Evolutionary conservation across 2,329 filamentous ascomycete genomes (phyloP).

Genomic region (Trichoderma afroharzianum): DNA sequence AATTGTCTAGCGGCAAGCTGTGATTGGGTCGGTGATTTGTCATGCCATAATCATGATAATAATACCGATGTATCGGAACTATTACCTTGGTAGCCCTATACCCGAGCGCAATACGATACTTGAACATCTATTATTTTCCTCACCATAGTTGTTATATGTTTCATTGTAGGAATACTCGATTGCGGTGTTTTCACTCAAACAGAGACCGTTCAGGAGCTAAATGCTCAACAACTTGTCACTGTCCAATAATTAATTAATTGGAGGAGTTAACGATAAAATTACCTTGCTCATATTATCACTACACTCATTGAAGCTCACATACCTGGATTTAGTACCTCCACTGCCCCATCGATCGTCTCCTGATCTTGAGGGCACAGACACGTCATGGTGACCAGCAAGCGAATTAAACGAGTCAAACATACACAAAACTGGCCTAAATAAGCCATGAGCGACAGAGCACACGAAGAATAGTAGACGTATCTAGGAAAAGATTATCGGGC

Average conservation of each 20-base stretch:
- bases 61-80: neutral
- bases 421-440: neutral
- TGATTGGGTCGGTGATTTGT: neutral
- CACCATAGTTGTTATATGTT: neutral
- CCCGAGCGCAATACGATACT: neutral
- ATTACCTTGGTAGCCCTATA: neutral
- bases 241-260: neutral
- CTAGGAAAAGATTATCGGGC: neutral
- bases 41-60: neutral
- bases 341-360: neutral
- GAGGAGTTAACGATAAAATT: neutral
- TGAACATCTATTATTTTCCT: neutral
- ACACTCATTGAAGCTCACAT: neutral
- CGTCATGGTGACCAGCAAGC: neutral
- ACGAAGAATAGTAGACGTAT: neutral
- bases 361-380: neutral
- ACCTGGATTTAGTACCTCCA: neutral
- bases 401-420: neutral
- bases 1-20: neutral
- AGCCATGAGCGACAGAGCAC: neutral
- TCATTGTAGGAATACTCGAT: neutral
- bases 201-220: accelerated
- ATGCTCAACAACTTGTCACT: neutral
- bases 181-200: neutral
- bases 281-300: neutral